Percentiles rank a stretch among this genome's conserved stretches.
Evolutionary conservation across 2,329 filamentous ascomycete species (phyloP).

Genomic region (Pseudogymnoascus sp.): DNA sequence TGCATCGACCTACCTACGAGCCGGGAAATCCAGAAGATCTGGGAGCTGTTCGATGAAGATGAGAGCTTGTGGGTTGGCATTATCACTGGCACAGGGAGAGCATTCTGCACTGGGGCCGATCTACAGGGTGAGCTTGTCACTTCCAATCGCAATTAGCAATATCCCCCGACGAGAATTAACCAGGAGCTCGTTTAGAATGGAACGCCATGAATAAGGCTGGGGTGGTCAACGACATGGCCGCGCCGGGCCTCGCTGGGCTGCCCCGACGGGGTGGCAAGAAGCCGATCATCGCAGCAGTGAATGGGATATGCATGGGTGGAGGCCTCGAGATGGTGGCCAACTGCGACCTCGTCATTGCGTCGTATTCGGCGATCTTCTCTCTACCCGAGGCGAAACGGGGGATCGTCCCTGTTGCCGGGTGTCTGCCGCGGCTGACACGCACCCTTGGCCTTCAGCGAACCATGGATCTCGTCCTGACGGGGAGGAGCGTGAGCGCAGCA

Average conservation of each 20-base stretch:
- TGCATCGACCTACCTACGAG: slow-evolving; percentile 33
- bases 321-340: slow-evolving; percentile 67
- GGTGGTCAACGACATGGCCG: slow-evolving; percentile 19
- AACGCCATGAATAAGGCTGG: slow-evolving; percentile 25
- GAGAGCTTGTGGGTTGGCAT: slow-evolving; percentile 52
- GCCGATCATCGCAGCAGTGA: slow-evolving; percentile 64
- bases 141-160: slow-evolving; percentile 35
- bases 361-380: slow-evolving; percentile 48
- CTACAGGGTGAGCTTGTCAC: slow-evolving; percentile 40
- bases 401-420: slow-evolving; percentile 60
- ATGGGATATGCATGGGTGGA: slow-evolving; percentile 63
- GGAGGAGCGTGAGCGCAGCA: slow-evolving; percentile 46
- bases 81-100: slow-evolving; percentile 51
- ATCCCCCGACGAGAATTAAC: slow-evolving; percentile 15
- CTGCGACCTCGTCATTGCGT: slow-evolving; percentile 61
- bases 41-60: slow-evolving; percentile 53
- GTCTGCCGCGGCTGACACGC: slow-evolving; percentile 54
- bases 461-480: slow-evolving; percentile 58
- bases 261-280: slow-evolving; percentile 60
- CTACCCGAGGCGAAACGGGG: slow-evolving; percentile 62
- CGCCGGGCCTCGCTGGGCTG: slow-evolving; percentile 53
- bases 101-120: slow-evolving; percentile 60
- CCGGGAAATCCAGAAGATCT: slow-evolving; percentile 36
- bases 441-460: slow-evolving; percentile 57
- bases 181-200: slow-evolving; percentile 39